phyloP scores from a whole-genome alignment of 306 rosid genomes.

The Sicyos edulis region DNA sequence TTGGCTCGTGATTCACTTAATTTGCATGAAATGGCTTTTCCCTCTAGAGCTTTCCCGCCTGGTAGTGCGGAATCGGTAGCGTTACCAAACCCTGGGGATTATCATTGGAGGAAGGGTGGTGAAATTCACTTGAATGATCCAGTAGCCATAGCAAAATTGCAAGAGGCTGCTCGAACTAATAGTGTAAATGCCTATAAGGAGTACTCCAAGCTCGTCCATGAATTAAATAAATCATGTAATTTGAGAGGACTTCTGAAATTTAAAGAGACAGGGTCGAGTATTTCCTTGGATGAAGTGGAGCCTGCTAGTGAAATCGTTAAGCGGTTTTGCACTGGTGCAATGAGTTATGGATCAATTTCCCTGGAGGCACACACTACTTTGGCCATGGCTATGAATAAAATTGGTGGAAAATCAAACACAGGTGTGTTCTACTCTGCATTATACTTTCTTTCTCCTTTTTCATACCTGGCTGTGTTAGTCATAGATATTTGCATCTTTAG shows the following conservation, averaged over 20 bases:
- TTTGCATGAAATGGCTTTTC: constrained; percentile 84
- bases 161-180: constrained; percentile 91
- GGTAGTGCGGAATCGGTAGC: constrained; percentile 94
- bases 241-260: constrained; percentile 88
- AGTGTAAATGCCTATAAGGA: constrained; percentile 82
- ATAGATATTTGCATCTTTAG: not conserved
- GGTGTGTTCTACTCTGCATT: constrained; percentile 33
- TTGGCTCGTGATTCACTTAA: constrained; percentile 72
- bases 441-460: not conserved
- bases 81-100: constrained; percentile 94
- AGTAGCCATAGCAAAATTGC: constrained; percentile 86
- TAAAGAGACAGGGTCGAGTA: constrained; percentile 42
- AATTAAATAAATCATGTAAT: constrained; percentile 84
- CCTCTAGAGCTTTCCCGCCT: constrained; percentile 64
- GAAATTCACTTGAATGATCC: constrained; percentile 97
- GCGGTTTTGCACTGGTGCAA: constrained; percentile 97
- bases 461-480: not conserved
- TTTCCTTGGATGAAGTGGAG: constrained; percentile 87
- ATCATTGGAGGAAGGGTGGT: constrained; percentile 99
- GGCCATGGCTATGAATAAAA: constrained; percentile 86
- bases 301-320: constrained; percentile 90
- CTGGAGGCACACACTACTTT: constrained; percentile 90
- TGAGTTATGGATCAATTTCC: constrained; percentile 99
- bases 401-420: constrained; percentile 98
- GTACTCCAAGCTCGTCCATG: constrained; percentile 75